A percentile compares a stretch with the other conserved stretches of the same genome.
Conservation (phyloP, 2,329 filamentous ascomycete species). For the Capronia epimyces region DNA sequence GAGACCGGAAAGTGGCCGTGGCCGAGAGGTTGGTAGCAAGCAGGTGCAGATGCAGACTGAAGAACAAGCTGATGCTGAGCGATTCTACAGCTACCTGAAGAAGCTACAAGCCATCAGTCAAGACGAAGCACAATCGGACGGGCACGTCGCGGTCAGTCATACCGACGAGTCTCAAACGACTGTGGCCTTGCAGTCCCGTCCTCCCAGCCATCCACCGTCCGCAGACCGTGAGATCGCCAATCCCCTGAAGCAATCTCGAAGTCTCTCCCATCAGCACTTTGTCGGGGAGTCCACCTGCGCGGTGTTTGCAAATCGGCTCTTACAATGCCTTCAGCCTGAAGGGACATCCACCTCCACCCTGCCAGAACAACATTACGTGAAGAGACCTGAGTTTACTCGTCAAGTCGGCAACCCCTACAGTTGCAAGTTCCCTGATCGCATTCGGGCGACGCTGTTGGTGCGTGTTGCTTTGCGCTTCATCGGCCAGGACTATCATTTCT, state of each 20-base stretch:
- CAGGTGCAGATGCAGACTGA: background rate
- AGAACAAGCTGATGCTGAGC: background rate
- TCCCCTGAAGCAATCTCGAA: background rate
- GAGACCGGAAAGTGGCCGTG: background rate
- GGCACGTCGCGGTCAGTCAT: background rate
- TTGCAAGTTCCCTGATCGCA: constrained; percentile 17
- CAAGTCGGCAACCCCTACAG: background rate
- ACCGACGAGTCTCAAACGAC: background rate
- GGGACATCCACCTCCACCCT: background rate
- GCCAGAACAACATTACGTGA: background rate
- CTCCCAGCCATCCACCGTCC: background rate
- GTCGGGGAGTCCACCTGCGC: background rate
- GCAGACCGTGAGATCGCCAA: background rate
- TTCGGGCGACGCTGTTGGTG: constrained; percentile 21
- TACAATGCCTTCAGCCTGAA: background rate
- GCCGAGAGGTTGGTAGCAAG: background rate
- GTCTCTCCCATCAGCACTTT: background rate
- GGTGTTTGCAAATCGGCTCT: background rate
- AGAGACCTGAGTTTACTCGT: background rate
- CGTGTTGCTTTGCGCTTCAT: constrained; percentile 25
- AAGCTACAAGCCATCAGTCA: background rate
- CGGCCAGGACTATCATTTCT: constrained; percentile 24
- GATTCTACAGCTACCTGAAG: background rate
- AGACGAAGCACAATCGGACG: background rate
- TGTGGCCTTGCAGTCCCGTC: background rate